These are phyloP conservation scores for Drosera spatulata DNA, from an alignment of 179 eudicot genomes.

Conservation along the genomic window DNA sequence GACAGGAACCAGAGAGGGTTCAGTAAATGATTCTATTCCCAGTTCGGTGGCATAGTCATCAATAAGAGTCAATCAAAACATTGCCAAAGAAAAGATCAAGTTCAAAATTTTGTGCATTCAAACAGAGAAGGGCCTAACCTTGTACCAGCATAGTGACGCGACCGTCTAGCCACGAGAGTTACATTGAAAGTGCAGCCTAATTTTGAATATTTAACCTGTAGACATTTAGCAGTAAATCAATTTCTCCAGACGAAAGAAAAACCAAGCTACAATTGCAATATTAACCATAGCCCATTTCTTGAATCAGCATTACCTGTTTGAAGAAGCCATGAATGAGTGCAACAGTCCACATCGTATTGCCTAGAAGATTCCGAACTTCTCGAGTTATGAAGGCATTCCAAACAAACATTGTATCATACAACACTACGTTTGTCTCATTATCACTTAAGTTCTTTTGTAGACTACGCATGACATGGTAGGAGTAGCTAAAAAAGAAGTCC, in stretches of 20 bases:
- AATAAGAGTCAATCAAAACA: conserved; percentile 20
- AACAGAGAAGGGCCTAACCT: conserved; percentile 29
- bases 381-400: conserved; percentile 96
- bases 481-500: conserved; percentile 94
- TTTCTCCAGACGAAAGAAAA: too few species aligned
- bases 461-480: conserved; percentile 91
- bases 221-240: too few species aligned
- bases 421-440: conserved; percentile 35
- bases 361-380: conserved; percentile 59
- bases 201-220: conserved; percentile 33
- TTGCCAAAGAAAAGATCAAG: too few species aligned
- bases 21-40: too few species aligned
- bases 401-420: conserved; percentile 87
- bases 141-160: conserved; percentile 99
- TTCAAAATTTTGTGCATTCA: too few species aligned
- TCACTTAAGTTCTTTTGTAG: conserved; percentile 72
- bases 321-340: conserved; percentile 91
- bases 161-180: conserved; percentile 92
- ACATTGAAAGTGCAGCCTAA: conserved; percentile 63
- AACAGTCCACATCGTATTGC: conserved; percentile 79
- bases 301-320: conserved; percentile 45
- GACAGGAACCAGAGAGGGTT: too few species aligned
- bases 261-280: too few species aligned
- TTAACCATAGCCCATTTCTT: conserved; percentile 31
- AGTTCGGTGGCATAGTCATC: too few species aligned